phyloP scores from a whole-genome alignment of 768 basidiomycete genomes.

The Jaapia argillacea region DNA sequence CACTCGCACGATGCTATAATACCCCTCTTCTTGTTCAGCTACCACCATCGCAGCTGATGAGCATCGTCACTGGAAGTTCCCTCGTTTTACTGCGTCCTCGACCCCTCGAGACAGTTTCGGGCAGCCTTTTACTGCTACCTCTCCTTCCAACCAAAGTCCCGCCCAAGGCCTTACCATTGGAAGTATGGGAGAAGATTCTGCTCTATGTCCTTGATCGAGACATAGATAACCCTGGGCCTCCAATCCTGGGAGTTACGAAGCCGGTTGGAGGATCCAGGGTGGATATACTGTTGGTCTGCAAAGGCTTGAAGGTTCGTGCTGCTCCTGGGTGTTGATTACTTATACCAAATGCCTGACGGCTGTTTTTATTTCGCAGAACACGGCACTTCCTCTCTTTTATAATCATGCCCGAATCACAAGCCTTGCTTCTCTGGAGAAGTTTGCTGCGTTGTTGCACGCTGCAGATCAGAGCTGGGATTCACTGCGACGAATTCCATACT shows the following conservation, averaged over 20 bases:
- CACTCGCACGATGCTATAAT: too few relatives aligned
- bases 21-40: too few relatives aligned
- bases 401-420: constrained; percentile 36
- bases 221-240: constrained; percentile 4
- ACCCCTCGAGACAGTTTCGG: constrained; percentile 49
- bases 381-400: constrained; percentile 60
- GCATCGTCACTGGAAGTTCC: not conserved
- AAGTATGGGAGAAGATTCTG: constrained; percentile 59
- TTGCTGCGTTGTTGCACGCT: constrained; percentile 42
- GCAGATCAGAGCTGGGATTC: constrained; percentile 84
- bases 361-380: constrained; percentile 31
- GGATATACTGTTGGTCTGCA: constrained; percentile 28
- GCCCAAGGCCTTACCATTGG: constrained; percentile 48
- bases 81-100: constrained; percentile 51
- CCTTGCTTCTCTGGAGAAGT: constrained; percentile 38
- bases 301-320: constrained; percentile 29
- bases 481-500: constrained; percentile 78
- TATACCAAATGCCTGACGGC: constrained; percentile 1
- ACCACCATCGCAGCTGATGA: not conserved
- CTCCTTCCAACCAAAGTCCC: constrained; percentile 48
- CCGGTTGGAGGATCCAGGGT: too few relatives aligned
- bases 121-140: constrained; percentile 56
- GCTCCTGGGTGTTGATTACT: too few relatives aligned
- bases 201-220: constrained; percentile 10
- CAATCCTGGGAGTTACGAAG: too few relatives aligned